Base-by-base conservation (phyloP, 805 yeast species). In the Teunomyces atbi region DNA sequence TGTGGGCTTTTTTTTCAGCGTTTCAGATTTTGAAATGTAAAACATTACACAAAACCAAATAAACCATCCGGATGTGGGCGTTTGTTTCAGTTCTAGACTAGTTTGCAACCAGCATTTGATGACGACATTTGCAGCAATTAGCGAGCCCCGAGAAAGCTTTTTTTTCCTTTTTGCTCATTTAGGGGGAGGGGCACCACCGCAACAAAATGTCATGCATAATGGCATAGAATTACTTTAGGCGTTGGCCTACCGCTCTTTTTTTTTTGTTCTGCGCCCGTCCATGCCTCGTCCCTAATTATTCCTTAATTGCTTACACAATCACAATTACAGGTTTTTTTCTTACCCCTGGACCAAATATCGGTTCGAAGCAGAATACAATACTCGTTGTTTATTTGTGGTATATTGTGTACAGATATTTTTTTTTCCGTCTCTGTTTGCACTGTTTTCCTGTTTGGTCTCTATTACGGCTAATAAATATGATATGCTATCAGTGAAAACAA, bases 11-110 rank as follows among this genome's bases (percentile, higher is more conserved):
- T 21, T 29, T 33, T 33, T 12, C 28, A 26, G 39, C 45, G 54
- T 50, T 49, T 51, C 50, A 53, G 50, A 44, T 46, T 7, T 41
- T 20, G 42, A 50, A 46, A 51, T 51, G 47, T 53, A 45, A 53
- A 53, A 53, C 56, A 44, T 37, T 19, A 45, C 53, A 50, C 51
- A 52, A 52, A 49, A 15, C 28, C 30, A 33, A 20, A 19, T 32
- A 33, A 15, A 13, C 33, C 5, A 34, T 8, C 20, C 28, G 28
- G 42, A 28, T 13, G 18, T 20, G 21, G 23, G 45, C 28, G 42
- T 15, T 13, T n/a, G 33, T 13, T 21, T 12, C 18, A 8, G 44
- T 42, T 39, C 47, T 40, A 33, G 47, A 40, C 42, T 39, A 26
- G 4, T 19, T 38, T 26, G 44, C 47, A 26, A 18, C 27, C 39